These are phyloP conservation scores for Fusarium luffae DNA, from an alignment of 2,329 filamentous ascomycete species.

Conservation along the genomic window DNA sequence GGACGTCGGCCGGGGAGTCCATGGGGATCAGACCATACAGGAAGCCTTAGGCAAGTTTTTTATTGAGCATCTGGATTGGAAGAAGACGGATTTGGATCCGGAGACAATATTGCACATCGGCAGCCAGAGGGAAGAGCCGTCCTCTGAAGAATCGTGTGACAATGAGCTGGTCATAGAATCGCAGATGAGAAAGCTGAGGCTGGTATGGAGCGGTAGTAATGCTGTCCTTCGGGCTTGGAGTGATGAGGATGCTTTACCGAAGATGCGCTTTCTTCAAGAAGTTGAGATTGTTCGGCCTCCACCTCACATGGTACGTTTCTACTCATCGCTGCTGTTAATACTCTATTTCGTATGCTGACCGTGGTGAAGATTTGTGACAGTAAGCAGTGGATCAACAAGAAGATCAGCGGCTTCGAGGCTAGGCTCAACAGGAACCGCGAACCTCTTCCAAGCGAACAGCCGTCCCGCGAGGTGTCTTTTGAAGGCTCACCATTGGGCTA, in stretches of 20 bases:
- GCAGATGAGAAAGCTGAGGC: neutral
- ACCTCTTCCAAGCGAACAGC: neutral
- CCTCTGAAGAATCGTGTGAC: rapidly evolving
- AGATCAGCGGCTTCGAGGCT: neutral
- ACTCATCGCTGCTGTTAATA: no score
- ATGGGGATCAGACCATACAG: neutral
- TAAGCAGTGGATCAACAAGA: neutral
- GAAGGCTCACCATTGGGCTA: neutral
- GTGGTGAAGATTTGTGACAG: neutral
- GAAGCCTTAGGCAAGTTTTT: neutral
- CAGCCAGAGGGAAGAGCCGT: neutral
- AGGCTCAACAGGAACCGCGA: neutral
- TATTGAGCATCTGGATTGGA: neutral
- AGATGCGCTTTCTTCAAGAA: neutral
- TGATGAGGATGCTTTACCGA: neutral
- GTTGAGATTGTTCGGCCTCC: neutral
- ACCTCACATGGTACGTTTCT: neutral
- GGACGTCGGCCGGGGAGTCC: neutral
- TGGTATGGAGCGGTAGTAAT: conserved; percentile 2
- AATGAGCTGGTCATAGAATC: rapidly evolving
- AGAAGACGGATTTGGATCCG: neutral
- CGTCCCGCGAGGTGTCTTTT: neutral
- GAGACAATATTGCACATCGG: neutral
- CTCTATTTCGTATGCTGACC: neutral
- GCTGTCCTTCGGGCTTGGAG: conserved; percentile 4